Conservation (phyloP, 2,329 filamentous ascomycete species). For the Bipolaris oryzae region DNA sequence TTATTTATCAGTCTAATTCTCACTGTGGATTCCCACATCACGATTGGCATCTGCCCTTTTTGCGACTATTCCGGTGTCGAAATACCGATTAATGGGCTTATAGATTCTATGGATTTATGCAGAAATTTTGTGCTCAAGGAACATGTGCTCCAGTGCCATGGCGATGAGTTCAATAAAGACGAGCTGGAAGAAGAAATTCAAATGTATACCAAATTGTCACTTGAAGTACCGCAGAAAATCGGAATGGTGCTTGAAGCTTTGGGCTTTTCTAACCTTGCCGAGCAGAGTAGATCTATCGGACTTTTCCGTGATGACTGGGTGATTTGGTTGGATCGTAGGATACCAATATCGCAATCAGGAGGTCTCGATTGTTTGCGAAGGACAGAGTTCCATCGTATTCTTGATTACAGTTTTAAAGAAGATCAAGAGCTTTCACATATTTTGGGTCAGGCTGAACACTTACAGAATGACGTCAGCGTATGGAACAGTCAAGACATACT, state of each 20-base stretch:
- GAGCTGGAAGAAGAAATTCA: neutral
- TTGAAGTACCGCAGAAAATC: neutral
- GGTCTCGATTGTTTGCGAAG: neutral
- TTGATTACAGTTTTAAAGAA: neutral
- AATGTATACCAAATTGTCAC: no score
- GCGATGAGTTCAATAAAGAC: neutral
- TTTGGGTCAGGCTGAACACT: no score
- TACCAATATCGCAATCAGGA: neutral
- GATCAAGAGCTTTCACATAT: no score
- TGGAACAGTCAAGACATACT: conserved; percentile 2
- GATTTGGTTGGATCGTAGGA: accelerated
- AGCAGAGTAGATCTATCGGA: neutral
- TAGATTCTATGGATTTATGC: neutral
- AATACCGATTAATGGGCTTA: no score
- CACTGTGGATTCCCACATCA: no score
- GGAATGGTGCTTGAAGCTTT: neutral
- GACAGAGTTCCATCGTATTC: neutral
- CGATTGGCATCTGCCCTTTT: no score
- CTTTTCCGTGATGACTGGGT: neutral
- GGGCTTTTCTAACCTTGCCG: neutral
- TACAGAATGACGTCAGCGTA: neutral
- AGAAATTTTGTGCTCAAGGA: neutral
- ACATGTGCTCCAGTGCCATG: neutral
- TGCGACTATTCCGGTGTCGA: no score
- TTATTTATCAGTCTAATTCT: no score